Conservation (phyloP, 495 filamentous ascomycete species). For the Talaromyces ruber region DNA sequence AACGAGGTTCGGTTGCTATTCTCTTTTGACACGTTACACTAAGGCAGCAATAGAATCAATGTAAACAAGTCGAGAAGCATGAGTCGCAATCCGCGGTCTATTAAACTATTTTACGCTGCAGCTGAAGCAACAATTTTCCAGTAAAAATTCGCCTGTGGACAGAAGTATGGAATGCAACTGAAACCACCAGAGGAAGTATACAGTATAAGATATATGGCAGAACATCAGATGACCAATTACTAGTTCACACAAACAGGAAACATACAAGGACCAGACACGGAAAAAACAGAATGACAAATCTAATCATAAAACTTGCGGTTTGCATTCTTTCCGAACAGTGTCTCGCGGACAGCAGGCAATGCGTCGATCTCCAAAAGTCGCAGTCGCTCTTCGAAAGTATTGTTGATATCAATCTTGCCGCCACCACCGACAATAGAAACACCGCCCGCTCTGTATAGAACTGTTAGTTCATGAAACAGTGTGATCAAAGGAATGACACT, state of each 20-base stretch:
- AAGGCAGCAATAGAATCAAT: neutral
- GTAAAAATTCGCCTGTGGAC: neutral
- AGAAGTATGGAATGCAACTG: neutral
- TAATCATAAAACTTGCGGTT: constrained; percentile 94
- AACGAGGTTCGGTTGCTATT: neutral
- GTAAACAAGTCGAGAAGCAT: neutral
- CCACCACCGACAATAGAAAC: constrained; percentile 67
- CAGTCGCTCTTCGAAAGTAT: constrained; percentile 90
- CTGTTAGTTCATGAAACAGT: neutral
- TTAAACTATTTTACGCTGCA: neutral
- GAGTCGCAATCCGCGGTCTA: neutral
- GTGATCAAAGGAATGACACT: constrained; percentile 28
- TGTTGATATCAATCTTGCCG: constrained; percentile 98
- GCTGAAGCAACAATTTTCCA: neutral
- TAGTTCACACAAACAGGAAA: neutral
- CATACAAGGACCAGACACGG: neutral
- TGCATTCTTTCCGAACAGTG: constrained; percentile 82
- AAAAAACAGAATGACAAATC: constrained; percentile 9
- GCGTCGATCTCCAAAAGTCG: constrained; percentile 74
- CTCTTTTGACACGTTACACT: neutral
- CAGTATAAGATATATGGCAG: neutral
- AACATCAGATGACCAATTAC: neutral
- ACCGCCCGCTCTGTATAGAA: constrained; percentile 63
- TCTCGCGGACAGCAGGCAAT: constrained; percentile 74
- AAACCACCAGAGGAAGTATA: neutral